Conservation (phyloP, 345 rosid species). For the Pseudoturritis turrita region DNA sequence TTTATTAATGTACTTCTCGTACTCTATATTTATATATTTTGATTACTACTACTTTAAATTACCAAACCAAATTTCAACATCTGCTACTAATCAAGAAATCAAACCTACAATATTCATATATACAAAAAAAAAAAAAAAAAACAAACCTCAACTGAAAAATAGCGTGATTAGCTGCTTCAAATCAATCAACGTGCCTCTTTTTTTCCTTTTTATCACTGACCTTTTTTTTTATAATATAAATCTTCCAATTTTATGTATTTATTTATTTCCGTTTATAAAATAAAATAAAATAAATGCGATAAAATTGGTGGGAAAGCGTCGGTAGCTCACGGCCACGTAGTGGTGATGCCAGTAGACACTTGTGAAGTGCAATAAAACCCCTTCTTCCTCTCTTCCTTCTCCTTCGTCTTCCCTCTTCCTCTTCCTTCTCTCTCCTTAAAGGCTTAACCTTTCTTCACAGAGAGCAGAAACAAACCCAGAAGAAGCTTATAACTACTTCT, state of each 20-base stretch:
- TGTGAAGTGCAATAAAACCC: slow-evolving; percentile 36
- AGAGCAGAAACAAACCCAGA: neutral
- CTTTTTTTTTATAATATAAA: neutral
- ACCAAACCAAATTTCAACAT: slow-evolving; percentile 3
- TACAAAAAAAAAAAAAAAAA: too few relatives aligned
- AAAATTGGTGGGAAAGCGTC: slow-evolving; percentile 34
- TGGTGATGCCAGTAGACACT: slow-evolving; percentile 36
- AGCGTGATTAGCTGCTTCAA: slow-evolving; percentile 36
- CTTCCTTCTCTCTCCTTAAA: neutral
- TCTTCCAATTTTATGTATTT: neutral
- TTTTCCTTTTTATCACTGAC: slow-evolving; percentile 9
- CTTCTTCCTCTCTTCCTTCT: slow-evolving; percentile 21
- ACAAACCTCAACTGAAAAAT: neutral
- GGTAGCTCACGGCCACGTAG: slow-evolving; percentile 43
- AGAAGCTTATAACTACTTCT: neutral
- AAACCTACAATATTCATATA: neutral
- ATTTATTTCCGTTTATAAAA: neutral
- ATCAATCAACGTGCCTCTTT: slow-evolving; percentile 24
- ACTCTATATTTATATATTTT: neutral
- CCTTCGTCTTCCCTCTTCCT: slow-evolving; percentile 10
- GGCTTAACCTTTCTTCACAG: neutral
- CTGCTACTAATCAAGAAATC: neutral
- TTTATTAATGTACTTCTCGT: slow-evolving; percentile 16
- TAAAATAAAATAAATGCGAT: neutral
- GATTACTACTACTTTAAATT: neutral